These are phyloP conservation scores for Cystobasidium sp. DNA, from an alignment of 1,284 basidiomycete species.

Conservation along the genomic window DNA sequence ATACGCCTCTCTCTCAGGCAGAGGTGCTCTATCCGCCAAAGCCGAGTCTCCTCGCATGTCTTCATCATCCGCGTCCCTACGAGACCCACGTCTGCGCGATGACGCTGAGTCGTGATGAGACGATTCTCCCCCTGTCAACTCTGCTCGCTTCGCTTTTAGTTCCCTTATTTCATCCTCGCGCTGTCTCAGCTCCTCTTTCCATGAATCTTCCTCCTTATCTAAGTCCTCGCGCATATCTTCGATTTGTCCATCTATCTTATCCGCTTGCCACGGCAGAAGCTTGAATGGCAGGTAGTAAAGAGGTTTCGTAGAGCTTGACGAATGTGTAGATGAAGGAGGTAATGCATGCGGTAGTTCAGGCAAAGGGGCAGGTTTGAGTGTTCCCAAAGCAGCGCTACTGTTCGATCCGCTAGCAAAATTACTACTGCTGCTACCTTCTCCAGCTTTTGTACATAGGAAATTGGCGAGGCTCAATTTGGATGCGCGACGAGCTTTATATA, in stretches of 20 bases:
- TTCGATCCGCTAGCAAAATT: background rate
- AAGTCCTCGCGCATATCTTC: constrained; percentile 41
- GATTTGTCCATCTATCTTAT: constrained; percentile 50
- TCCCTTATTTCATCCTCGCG: constrained; percentile 33
- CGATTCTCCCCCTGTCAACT: constrained; percentile 21
- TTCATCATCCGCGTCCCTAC: constrained; percentile 7
- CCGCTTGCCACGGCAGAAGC: constrained; percentile 50
- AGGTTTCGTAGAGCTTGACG: constrained; percentile 43
- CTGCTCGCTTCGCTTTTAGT: constrained; percentile 20
- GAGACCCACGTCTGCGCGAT: background rate
- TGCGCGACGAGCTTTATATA: constrained; percentile 47
- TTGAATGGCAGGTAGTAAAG: constrained; percentile 52
- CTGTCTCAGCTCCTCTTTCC: constrained; percentile 21
- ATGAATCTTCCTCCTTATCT: constrained; percentile 41
- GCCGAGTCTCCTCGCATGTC: background rate
- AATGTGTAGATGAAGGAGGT: constrained; percentile 48
- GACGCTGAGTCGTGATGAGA: background rate
- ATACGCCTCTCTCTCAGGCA: constrained; percentile 34
- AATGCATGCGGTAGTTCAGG: constrained; percentile 44
- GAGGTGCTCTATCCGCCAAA: constrained; percentile 27
- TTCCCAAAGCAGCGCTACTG: constrained; percentile 29
- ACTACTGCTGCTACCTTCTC: constrained; percentile 14
- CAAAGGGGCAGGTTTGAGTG: constrained; percentile 26
- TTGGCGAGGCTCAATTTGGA: constrained; percentile 50
- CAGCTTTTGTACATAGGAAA: constrained; percentile 50